Conservation (phyloP, 2,329 filamentous ascomycete genomes). For the Didymella arachidicola region DNA sequence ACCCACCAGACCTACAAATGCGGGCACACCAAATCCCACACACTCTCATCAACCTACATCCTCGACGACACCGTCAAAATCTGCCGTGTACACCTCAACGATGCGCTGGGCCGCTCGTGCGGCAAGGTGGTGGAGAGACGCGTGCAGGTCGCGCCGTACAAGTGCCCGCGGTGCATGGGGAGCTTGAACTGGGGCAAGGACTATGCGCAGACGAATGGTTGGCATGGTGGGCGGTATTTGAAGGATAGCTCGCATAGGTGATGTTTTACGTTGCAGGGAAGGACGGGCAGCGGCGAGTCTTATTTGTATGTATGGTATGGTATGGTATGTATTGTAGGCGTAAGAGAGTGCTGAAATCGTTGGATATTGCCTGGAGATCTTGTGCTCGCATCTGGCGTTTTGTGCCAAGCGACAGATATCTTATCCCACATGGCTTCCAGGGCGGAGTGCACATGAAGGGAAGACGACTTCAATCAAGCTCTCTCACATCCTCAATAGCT, state of each 20-base stretch:
- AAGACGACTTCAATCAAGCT: too few species aligned
- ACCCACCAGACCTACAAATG: background rate
- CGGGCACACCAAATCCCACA: background rate
- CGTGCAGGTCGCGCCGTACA: background rate
- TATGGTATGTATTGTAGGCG: too few species aligned
- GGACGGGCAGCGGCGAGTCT: too few species aligned
- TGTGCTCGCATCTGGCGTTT: too few species aligned
- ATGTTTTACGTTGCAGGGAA: too few species aligned
- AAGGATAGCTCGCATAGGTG: background rate
- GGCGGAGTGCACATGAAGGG: too few species aligned
- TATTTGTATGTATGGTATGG: too few species aligned
- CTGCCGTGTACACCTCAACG: background rate
- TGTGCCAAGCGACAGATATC: too few species aligned
- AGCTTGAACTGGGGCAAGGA: background rate
- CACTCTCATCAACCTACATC: background rate
- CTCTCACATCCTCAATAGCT: too few species aligned
- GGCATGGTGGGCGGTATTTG: background rate
- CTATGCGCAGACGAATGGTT: background rate
- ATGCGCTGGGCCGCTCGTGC: background rate
- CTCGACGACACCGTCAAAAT: background rate
- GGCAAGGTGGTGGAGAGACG: background rate
- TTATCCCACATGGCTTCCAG: too few species aligned
- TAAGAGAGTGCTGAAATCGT: too few species aligned
- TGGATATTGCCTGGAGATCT: too few species aligned
- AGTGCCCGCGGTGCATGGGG: background rate